Conservation (phyloP, 1,139 yeast species). For the Suhomyces anneliseae region DNA sequence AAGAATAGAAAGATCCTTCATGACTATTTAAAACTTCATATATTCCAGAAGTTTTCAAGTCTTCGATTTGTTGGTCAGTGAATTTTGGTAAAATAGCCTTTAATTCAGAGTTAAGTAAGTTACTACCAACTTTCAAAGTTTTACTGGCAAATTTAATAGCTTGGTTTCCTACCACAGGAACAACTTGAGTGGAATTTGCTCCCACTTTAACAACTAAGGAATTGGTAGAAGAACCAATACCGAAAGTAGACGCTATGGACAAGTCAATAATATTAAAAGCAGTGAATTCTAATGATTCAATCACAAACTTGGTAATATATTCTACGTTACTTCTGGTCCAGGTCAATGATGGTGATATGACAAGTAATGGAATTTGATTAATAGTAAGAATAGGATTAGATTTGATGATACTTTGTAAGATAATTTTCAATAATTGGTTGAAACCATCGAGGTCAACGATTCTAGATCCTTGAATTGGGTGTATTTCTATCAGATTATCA, state of each 20-base stretch:
- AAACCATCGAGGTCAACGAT: constrained; percentile 72
- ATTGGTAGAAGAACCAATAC: constrained; percentile 62
- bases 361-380: constrained; percentile 48
- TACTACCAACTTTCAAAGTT: constrained; percentile 61
- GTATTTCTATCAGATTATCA: constrained; percentile 41
- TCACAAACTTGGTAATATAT: constrained; percentile 66
- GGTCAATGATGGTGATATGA: constrained; percentile 60
- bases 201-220: constrained; percentile 85
- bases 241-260: constrained; percentile 72
- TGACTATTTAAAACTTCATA: constrained; percentile 68
- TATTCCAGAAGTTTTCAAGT: constrained; percentile 69
- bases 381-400: constrained; percentile 52
- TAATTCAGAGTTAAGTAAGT: constrained; percentile 56
- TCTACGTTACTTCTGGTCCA: constrained; percentile 76
- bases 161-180: constrained; percentile 75
- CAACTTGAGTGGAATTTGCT: constrained; percentile 66
- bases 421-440: constrained; percentile 61
- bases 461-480: constrained; percentile 64
- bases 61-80: constrained; percentile 60
- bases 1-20: constrained; percentile 61
- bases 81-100: constrained; percentile 58
- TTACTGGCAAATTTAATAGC: constrained; percentile 55
- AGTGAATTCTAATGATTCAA: constrained; percentile 71
- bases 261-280: constrained; percentile 72
- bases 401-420: constrained; percentile 57